phyloP scores from a whole-genome alignment of 139 green algal species.

The Chlorella sorokiniana region DNA sequence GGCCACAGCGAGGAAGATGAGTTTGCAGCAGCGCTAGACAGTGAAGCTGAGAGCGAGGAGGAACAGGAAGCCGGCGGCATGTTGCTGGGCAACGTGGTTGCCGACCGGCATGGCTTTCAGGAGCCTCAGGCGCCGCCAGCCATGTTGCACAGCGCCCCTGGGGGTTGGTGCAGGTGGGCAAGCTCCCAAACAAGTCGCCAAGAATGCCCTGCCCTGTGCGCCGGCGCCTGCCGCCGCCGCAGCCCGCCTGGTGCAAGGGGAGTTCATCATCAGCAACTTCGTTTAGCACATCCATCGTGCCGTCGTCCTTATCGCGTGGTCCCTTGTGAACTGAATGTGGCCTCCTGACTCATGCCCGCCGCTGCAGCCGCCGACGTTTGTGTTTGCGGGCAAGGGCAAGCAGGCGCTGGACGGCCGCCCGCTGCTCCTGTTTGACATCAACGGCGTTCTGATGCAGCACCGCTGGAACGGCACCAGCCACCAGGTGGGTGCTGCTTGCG shows the following conservation, averaged over 20 bases:
- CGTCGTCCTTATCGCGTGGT: too few relatives aligned
- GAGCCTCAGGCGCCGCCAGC: not conserved
- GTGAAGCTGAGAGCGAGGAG: constrained; percentile 8
- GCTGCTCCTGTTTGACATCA: constrained; percentile 56
- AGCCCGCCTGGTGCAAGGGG: too few relatives aligned
- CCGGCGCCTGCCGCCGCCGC: not conserved
- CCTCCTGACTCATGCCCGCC: not conserved
- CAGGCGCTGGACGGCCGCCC: constrained; percentile 20
- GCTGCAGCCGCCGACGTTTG: constrained; percentile 8
- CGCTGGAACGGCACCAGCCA: constrained; percentile 18
- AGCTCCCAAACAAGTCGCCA: not conserved
- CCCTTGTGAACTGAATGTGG: not conserved
- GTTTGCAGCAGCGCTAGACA: constrained; percentile 1
- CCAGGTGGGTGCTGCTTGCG: not conserved
- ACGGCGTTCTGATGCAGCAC: constrained; percentile 53
- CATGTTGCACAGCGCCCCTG: too few relatives aligned
- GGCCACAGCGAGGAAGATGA: constrained; percentile 8
- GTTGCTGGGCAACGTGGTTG: constrained; percentile 31
- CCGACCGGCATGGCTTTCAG: not conserved
- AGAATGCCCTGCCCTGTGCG: too few relatives aligned
- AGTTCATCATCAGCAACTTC: too few relatives aligned
- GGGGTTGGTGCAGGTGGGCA: not conserved
- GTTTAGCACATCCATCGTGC: too few relatives aligned
- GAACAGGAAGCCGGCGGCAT: not conserved
- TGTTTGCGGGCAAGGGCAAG: constrained; percentile 22